A percentile compares a stretch with the other conserved stretches of the same genome.
These are phyloP conservation scores for Setomelanomma holmii DNA, from an alignment of 2,329 filamentous ascomycete species.

Conservation along the genomic window DNA sequence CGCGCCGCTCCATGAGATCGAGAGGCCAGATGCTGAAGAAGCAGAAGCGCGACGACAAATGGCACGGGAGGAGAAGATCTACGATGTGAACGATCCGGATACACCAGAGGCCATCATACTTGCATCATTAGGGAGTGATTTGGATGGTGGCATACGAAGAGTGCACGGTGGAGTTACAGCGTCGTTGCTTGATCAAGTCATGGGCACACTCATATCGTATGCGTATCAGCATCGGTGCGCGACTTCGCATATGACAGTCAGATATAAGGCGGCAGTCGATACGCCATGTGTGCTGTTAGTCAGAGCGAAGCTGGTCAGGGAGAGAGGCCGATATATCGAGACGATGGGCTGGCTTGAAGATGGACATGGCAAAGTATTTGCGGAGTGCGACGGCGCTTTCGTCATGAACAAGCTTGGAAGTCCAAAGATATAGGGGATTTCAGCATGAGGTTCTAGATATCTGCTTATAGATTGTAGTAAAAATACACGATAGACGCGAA, in stretches of 20 bases:
- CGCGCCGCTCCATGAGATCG: conserved; percentile 3
- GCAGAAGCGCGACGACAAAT: conserved; percentile 6
- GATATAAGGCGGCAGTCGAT: conserved; percentile 29
- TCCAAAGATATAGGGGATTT: conserved; percentile 12
- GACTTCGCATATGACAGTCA: conserved; percentile 32
- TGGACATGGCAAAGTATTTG: conserved; percentile 31
- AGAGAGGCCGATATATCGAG: conserved; percentile 32
- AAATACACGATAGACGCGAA: too few relatives aligned
- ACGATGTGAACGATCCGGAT: conserved; percentile 16
- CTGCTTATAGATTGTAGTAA: too few relatives aligned
- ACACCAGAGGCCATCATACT: conserved; percentile 28
- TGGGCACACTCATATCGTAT: conserved; percentile 27
- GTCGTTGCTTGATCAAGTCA: conserved; percentile 35
- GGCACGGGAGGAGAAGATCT: conserved; percentile 18
- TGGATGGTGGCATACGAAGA: conserved; percentile 28
- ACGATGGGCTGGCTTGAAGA: conserved; percentile 31
- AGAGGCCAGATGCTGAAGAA: background rate
- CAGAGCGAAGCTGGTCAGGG: conserved; percentile 26
- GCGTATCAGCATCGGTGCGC: conserved; percentile 18
- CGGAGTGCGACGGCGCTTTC: conserved; percentile 26
- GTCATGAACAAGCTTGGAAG: conserved; percentile 22
- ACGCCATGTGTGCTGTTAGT: conserved; percentile 31
- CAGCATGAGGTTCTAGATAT: too few relatives aligned
- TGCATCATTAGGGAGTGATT: conserved; percentile 24
- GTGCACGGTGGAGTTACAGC: conserved; percentile 37